These are phyloP conservation scores for Striga hermonthica DNA, from an alignment of 305 asterid species.

Conservation along the genomic window DNA sequence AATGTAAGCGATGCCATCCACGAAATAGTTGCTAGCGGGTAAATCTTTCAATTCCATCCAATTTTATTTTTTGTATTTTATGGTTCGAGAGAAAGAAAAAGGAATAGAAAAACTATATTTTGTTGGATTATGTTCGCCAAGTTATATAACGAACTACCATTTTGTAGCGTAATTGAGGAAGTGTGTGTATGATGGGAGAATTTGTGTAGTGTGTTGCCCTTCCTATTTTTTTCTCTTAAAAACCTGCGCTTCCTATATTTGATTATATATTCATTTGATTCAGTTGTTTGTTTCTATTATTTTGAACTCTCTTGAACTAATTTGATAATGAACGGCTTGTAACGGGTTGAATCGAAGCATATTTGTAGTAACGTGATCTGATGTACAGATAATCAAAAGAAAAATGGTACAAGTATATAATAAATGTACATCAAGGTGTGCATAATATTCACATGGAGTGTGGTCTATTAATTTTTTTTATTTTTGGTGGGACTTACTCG, in stretches of 20 bases:
- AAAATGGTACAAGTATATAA: no score
- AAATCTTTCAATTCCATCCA: slow-evolving; percentile 18
- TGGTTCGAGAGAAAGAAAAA: slow-evolving; percentile 14
- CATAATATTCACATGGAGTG: no score
- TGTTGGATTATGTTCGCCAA: slow-evolving; percentile 27
- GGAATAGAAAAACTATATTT: slow-evolving; percentile 12
- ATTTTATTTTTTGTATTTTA: slow-evolving; percentile 28
- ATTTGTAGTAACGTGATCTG: no score
- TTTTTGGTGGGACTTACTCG: no score
- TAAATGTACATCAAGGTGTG: no score
- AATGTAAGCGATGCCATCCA: slow-evolving; percentile 77
- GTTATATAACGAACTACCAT: background rate
- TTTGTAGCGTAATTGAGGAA: slow-evolving; percentile 32
- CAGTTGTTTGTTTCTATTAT: background rate
- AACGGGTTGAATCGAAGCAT: no score
- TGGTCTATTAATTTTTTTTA: no score
- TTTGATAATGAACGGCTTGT: no score
- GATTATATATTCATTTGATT: slow-evolving; percentile 21
- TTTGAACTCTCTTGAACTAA: background rate
- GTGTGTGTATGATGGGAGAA: slow-evolving; percentile 21
- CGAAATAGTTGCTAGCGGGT: slow-evolving; percentile 83
- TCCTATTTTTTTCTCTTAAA: background rate
- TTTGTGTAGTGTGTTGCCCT: slow-evolving; percentile 4
- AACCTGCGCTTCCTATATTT: slow-evolving; percentile 15
- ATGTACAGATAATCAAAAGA: no score